Evolutionary conservation across 768 basidiomycete genomes (phyloP), one percentile per base, ranked within the genome.

Genomic region (Tephrocybe sp.): DNA sequence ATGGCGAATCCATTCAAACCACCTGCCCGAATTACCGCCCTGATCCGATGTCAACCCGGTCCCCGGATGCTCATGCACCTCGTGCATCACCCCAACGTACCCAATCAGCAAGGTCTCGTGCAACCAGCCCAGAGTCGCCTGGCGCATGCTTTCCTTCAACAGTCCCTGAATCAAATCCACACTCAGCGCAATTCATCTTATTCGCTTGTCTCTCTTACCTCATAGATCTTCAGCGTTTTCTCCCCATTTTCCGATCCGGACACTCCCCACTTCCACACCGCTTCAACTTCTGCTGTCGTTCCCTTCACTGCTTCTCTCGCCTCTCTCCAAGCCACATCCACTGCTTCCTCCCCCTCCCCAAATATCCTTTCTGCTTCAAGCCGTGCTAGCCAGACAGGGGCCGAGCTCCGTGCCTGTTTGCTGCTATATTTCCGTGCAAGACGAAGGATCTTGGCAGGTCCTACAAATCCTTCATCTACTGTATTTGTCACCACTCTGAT

Each of bases 201-300:
- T 34, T n/a, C 11, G 32, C 17, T 11, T 36, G 22, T 49, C 23
- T 48, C 48, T 51, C 49, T 54, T 57, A 74, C 75, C 75, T 73
- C 62, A 60, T 70, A 68, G 20, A 65, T 40, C 14, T 49, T 53
- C 45, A 53, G 51, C 48, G 57, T 60, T 41, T 58, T 61, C 40
- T 43, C 61, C 34, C 30, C 49, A 51, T 52, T 48, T 32, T 57
- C 57, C 42, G 30, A 59, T 39, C 59, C 55, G 35, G 64, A 66
- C 16, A 82, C 53, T 42, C 82, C 80, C 83, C 82, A 83, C 39
- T 72, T 60, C 83, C 84, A 84, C 34, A 84, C 65, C 39, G 67
- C 65, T 54, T 69, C 62, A 17, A 67, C 34, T 5, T 65, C 71
- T 12, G 64, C 62, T 51, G 65, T 66, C 12, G 55, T 49, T 46